phyloP scores from a whole-genome alignment of 768 basidiomycete species.

The Scleroderma bovista region DNA sequence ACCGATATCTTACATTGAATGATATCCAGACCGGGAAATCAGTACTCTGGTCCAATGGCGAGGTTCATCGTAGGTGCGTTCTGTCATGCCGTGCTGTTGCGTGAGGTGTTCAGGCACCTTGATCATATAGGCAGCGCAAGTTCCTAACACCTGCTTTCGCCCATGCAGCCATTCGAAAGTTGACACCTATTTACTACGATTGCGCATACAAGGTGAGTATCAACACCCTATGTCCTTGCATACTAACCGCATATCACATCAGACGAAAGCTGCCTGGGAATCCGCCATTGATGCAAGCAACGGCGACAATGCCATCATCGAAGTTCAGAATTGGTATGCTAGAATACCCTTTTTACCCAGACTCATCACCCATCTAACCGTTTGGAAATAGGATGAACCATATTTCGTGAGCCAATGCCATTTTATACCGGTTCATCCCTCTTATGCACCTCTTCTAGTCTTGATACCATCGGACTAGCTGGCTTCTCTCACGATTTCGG shows the following conservation, averaged over 20 bases:
- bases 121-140: constrained; percentile 18
- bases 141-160: constrained; percentile 22
- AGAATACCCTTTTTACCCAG: not conserved
- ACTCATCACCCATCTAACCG: not conserved
- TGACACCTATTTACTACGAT: constrained; percentile 20
- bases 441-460: constrained; percentile 5
- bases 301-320: not conserved
- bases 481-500: constrained; percentile 35
- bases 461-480: constrained; percentile 32
- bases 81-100: no score
- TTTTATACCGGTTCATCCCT: not conserved
- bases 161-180: constrained; percentile 16
- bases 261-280: constrained; percentile 23
- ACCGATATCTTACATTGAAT: not conserved
- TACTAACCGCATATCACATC: not conserved
- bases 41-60: constrained; percentile 37
- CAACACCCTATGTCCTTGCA: not conserved
- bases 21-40: constrained; percentile 28
- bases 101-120: not conserved
- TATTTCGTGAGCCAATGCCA: not conserved
- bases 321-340: no score
- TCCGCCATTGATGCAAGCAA: constrained; percentile 5
- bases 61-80: constrained; percentile 36
- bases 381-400: constrained; percentile 2
- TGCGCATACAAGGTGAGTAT: constrained; percentile 23